phyloP scores from a whole-genome alignment of 805 yeast genomes.

The Yarrowia sp. region DNA sequence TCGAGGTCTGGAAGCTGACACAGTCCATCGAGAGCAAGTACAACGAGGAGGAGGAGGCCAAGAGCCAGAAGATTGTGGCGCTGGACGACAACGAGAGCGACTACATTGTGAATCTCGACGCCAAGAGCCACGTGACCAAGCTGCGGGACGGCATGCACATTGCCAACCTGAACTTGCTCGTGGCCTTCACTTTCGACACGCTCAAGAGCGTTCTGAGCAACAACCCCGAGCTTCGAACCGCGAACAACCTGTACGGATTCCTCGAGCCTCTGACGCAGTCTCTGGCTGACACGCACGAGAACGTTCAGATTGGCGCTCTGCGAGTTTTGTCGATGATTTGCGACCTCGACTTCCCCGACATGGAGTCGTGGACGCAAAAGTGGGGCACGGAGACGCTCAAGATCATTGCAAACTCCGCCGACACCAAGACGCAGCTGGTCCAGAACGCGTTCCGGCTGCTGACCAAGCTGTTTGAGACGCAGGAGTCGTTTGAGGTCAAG shows the following conservation, averaged over 20 bases:
- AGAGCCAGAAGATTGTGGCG: conserved; percentile 30
- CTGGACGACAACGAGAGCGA: conserved; percentile 49
- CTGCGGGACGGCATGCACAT: conserved; percentile 43
- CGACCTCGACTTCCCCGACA: conserved; percentile 58
- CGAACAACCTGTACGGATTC: conserved; percentile 64
- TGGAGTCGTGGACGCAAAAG: conserved; percentile 39
- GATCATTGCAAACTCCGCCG: conserved; percentile 70
- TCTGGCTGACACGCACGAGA: conserved; percentile 67
- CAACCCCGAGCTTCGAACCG: conserved; percentile 57
- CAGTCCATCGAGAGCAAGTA: conserved; percentile 33
- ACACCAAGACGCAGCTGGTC: conserved; percentile 73
- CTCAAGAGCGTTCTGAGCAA: conserved; percentile 67
- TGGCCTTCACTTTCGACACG: conserved; percentile 73
- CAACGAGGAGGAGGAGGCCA: conserved; percentile 32
- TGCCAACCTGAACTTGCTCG: conserved; percentile 59
- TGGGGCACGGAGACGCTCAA: conserved; percentile 40
- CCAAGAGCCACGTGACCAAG: conserved; percentile 37
- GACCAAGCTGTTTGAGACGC: conserved; percentile 68
- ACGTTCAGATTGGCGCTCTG: conserved; percentile 66
- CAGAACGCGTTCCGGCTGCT: conserved; percentile 76
- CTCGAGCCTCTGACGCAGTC: conserved; percentile 67
- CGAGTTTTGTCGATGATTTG: conserved; percentile 59
- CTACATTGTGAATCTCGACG: conserved; percentile 69
- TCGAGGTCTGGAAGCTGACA: conserved; percentile 59
- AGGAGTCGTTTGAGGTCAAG: conserved; percentile 61